phyloP scores from a whole-genome alignment of 2,329 filamentous ascomycete genomes.

The Venturia aucupariae region DNA sequence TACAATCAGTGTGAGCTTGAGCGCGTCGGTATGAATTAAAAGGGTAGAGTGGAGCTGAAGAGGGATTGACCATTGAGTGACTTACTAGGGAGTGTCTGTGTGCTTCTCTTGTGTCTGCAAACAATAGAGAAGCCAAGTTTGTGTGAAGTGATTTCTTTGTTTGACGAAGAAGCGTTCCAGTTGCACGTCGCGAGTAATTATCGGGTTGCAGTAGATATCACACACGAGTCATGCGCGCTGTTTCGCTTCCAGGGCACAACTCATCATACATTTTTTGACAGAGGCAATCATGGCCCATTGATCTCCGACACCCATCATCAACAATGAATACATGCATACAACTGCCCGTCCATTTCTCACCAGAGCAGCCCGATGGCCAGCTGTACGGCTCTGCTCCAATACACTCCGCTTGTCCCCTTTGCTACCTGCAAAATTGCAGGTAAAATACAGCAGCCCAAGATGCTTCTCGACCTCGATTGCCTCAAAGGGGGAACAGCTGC shows the following conservation, averaged over 20 bases:
- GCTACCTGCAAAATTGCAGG: background rate
- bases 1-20: background rate
- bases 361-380: background rate
- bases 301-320: background rate
- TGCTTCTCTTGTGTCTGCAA: background rate
- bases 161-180: too few species aligned
- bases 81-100: background rate
- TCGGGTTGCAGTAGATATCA: too few species aligned
- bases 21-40: background rate
- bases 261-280: background rate
- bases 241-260: background rate
- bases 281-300: background rate
- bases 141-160: too few species aligned
- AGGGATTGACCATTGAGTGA: background rate
- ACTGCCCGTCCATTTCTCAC: background rate
- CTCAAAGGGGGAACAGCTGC: background rate
- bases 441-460: background rate
- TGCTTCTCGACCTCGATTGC: background rate
- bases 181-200: too few species aligned
- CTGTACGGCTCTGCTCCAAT: background rate
- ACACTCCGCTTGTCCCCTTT: background rate
- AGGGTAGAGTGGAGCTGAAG: background rate
- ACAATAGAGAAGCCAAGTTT: background rate
- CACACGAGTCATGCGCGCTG: background rate
- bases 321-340: slow-evolving; percentile 11